Percentiles rank a stretch among this genome's conserved stretches.
phyloP scores from a whole-genome alignment of 1,284 basidiomycete species.

The Leccinum huronense region DNA sequence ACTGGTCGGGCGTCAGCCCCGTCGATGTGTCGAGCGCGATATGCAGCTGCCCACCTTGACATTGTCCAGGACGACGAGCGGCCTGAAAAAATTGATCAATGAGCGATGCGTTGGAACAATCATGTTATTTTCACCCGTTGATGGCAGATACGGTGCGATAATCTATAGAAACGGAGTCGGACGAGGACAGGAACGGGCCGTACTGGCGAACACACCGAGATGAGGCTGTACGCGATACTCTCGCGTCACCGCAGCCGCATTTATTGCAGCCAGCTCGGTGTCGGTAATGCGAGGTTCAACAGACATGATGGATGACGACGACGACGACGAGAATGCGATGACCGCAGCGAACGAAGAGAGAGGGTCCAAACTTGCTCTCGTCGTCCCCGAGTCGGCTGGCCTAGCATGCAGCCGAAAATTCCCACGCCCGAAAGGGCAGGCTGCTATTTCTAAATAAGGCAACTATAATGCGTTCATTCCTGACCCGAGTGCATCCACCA shows the following conservation, averaged over 20 bases:
- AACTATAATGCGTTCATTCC: conserved; percentile 29
- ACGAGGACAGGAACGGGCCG: not conserved
- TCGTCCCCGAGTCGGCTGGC: conserved; percentile 16
- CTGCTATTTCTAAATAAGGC: conserved; percentile 4
- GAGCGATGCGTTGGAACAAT: conserved; percentile 3
- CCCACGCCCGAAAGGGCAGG: conserved; percentile 26
- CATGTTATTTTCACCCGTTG: conserved; percentile 71
- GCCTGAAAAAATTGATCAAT: conserved; percentile 47
- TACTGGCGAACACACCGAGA: conserved; percentile 60
- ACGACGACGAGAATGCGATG: not conserved
- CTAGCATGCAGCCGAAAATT: conserved; percentile 15
- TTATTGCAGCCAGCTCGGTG: conserved; percentile 77
- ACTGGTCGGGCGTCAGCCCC: conserved; percentile 48
- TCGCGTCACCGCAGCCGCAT: conserved; percentile 82
- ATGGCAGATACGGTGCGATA: conserved; percentile 96
- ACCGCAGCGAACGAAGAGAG: conserved; percentile 2
- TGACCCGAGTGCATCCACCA: conserved; percentile 32
- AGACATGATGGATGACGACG: conserved; percentile 40
- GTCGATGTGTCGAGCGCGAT: conserved; percentile 12
- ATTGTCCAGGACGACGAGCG: conserved; percentile 95
- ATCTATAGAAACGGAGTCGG: conserved; percentile 51
- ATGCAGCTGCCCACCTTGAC: conserved; percentile 72
- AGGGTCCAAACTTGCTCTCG: conserved; percentile 12
- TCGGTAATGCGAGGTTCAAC: conserved; percentile 64
- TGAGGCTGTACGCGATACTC: conserved; percentile 87